phyloP scores from a whole-genome alignment of 352 stramenopile species.

The Phytophthora sansomeana region DNA sequence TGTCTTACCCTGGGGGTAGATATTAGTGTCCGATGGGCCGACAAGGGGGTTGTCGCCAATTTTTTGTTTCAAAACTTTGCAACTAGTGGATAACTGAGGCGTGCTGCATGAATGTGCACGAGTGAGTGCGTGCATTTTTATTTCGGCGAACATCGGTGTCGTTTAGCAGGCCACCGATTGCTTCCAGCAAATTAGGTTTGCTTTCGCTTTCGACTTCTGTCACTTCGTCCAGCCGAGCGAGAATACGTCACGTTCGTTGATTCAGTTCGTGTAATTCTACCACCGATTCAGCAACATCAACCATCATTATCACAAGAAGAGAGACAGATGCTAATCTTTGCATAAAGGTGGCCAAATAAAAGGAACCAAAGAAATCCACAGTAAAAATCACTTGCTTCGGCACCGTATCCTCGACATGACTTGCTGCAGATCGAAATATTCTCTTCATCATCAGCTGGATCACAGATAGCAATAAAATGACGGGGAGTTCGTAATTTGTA shows the following conservation, averaged over 20 bases:
- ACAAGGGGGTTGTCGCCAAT: background rate
- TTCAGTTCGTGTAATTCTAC: slow-evolving; percentile 12
- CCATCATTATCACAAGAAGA: background rate
- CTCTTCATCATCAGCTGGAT: slow-evolving; percentile 12
- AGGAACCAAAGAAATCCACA: slow-evolving; percentile 23
- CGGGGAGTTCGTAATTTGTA: slow-evolving; percentile 14
- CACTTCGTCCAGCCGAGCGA: background rate
- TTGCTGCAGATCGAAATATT: background rate
- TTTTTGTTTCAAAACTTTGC: no score
- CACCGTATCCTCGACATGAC: slow-evolving; percentile 19
- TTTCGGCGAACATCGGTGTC: no score
- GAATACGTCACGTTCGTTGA: slow-evolving; percentile 4
- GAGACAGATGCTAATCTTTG: no score
- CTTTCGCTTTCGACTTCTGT: no score
- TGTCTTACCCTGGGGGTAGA: background rate
- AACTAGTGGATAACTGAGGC: no score
- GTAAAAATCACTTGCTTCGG: slow-evolving; percentile 17
- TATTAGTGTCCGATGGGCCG: background rate
- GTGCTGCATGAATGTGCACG: no score
- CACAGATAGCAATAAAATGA: slow-evolving; percentile 6
- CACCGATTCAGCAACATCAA: slow-evolving; percentile 13
- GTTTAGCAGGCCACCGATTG: no score
- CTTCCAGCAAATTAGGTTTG: no score
- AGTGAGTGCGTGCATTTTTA: no score
- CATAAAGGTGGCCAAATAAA: slow-evolving; percentile 13